A percentile compares a stretch with the other conserved stretches of the same genome.
These are phyloP conservation scores for Penicillium roqueforti DNA, from an alignment of 495 filamentous ascomycete genomes.

Conservation along the genomic window DNA sequence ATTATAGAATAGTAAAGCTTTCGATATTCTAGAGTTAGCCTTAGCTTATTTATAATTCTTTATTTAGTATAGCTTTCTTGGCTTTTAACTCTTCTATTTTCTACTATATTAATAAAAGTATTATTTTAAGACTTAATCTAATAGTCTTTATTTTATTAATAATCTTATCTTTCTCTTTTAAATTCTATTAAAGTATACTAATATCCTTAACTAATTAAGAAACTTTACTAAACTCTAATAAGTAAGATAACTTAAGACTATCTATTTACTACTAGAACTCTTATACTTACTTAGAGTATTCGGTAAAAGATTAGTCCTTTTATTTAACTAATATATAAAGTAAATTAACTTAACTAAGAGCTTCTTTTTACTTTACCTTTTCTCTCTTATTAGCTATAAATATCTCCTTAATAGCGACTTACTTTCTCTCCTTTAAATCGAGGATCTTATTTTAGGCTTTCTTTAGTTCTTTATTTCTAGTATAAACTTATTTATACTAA, in stretches of 20 bases:
- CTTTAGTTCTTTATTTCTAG: background rate
- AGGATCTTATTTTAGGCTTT: background rate
- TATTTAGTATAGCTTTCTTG: conserved; percentile 5
- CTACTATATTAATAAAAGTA: conserved; percentile 6
- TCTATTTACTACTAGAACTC: background rate
- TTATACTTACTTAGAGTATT: background rate
- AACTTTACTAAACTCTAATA: background rate
- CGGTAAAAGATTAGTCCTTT: background rate
- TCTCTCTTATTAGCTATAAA: conserved; percentile 10
- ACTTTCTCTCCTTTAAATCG: background rate
- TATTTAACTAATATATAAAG: background rate
- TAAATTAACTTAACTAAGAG: background rate
- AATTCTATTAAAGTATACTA: conserved; percentile 8
- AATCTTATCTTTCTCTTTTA: conserved; percentile 18
- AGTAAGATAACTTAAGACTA: background rate
- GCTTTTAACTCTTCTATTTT: conserved; percentile 11
- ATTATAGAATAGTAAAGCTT: conserved; percentile 1
- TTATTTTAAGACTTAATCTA: conserved; percentile 13
- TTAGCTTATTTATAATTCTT: conserved; percentile 9
- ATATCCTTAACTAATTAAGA: conserved; percentile 12
- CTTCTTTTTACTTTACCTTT: background rate
- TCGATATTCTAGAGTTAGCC: background rate
- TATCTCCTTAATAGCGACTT: conserved; percentile 5
- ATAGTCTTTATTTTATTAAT: conserved; percentile 19
- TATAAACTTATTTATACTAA: background rate